These are phyloP conservation scores for Boletus rubescentipes DNA, from an alignment of 768 basidiomycete genomes.

Conservation along the genomic window DNA sequence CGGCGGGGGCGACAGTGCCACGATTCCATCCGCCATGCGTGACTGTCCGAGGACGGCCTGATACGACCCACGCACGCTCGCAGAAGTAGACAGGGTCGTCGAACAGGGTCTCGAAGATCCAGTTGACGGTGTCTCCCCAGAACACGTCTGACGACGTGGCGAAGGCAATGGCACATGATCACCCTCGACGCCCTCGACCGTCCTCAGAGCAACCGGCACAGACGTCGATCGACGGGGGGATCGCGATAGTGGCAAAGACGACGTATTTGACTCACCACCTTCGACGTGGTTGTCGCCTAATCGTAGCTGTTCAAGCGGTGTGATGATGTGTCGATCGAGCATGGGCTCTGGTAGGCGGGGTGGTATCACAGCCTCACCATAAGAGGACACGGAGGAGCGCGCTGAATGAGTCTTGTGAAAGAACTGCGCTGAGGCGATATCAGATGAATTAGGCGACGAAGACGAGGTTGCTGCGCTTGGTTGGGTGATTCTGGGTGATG, in stretches of 20 bases:
- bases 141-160: slow-evolving; percentile 10
- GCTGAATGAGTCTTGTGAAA: slow-evolving; percentile 49
- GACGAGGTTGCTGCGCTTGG: slow-evolving; percentile 54
- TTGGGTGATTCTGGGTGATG: slow-evolving; percentile 23
- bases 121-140: slow-evolving; percentile 21
- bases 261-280: neutral
- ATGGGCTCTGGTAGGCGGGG: slow-evolving; percentile 39
- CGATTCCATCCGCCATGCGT: slow-evolving; percentile 20
- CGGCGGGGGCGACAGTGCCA: slow-evolving; percentile 30
- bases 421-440: slow-evolving; percentile 52
- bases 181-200: slow-evolving; percentile 6
- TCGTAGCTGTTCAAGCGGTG: slow-evolving; percentile 54
- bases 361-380: slow-evolving; percentile 37
- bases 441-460: slow-evolving; percentile 61
- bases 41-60: neutral
- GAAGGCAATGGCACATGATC: slow-evolving; percentile 9
- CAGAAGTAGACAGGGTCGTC: slow-evolving; percentile 26
- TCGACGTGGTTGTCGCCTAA: slow-evolving; percentile 31
- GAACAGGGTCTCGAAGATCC: slow-evolving; percentile 48
- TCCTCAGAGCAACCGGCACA: slow-evolving; percentile 13
- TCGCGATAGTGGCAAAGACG: slow-evolving; percentile 3
- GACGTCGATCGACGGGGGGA: slow-evolving; percentile 23
- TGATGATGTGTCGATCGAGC: slow-evolving; percentile 48
- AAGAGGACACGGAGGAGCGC: slow-evolving; percentile 59
- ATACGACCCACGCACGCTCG: slow-evolving; percentile 43